phyloP scores from a whole-genome alignment of 352 stramenopile genomes.

The Globisporangium echinulatum region DNA sequence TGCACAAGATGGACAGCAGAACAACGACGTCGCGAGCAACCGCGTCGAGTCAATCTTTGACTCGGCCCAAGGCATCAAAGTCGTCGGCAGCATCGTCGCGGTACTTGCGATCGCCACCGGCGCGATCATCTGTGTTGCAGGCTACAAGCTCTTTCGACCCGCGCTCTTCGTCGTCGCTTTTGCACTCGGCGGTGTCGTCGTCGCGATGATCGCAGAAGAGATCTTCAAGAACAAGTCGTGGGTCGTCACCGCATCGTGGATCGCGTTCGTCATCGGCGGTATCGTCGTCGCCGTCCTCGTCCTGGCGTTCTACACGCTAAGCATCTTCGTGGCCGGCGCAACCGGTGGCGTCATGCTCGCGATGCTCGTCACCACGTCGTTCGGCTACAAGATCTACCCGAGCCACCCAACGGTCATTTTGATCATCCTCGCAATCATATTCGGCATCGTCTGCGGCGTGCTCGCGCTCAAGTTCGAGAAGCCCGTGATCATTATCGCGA shows the following conservation, averaged over 20 bases:
- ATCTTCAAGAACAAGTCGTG: conserved; percentile 40
- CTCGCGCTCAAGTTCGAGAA: conserved; percentile 46
- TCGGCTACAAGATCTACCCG: conserved; percentile 51
- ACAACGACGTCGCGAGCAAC: conserved; percentile 17
- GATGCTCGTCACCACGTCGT: conserved; percentile 42
- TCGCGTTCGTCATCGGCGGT: conserved; percentile 47
- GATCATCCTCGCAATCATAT: conserved; percentile 33
- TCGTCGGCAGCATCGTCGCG: conserved; percentile 32
- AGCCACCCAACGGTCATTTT: conserved; percentile 39
- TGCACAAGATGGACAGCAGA: not conserved
- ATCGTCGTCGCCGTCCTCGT: conserved; percentile 40
- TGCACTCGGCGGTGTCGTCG: conserved; percentile 32
- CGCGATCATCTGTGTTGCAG: conserved; percentile 33
- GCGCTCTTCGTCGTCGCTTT: conserved; percentile 55
- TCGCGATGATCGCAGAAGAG: conserved; percentile 33
- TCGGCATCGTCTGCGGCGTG: conserved; percentile 32
- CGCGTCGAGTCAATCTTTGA: conserved; percentile 32
- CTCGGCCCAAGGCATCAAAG: conserved; percentile 30
- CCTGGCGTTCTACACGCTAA: conserved; percentile 37
- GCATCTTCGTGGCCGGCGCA: conserved; percentile 53
- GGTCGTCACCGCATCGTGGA: conserved; percentile 49
- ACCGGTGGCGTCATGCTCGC: conserved; percentile 44
- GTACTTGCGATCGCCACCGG: conserved; percentile 33
- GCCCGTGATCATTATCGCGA: conserved; percentile 43
- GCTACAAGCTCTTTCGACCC: conserved; percentile 57